Percentiles rank a stretch among this genome's conserved stretches.
Conservation (phyloP, 2,329 filamentous ascomycete species). For the Tolypocladium capitatum region DNA sequence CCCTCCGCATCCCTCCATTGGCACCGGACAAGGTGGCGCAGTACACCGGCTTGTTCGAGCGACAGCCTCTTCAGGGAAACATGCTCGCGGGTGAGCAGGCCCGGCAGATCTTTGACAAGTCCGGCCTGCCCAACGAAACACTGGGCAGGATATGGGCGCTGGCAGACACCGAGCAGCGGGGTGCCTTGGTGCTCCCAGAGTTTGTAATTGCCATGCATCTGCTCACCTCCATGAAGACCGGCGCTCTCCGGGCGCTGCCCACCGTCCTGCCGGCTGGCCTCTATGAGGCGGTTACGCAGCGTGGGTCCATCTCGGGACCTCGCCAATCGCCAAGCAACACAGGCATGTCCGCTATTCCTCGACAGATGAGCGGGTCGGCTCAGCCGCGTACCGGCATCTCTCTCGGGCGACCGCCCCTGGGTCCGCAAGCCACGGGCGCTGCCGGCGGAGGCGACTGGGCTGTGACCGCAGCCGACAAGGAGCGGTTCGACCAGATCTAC, state of each 20-base stretch:
- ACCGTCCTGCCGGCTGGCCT: slow-evolving; percentile 69
- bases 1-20: slow-evolving; percentile 78
- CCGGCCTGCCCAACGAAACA: slow-evolving; percentile 75
- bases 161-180: slow-evolving; percentile 85
- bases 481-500: slow-evolving; percentile 78
- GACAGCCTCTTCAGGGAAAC: slow-evolving; percentile 61
- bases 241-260: slow-evolving; percentile 66
- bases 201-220: slow-evolving; percentile 99
- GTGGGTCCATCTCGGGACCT: slow-evolving; percentile 28
- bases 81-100: slow-evolving; percentile 74
- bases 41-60: slow-evolving; percentile 82
- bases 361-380: slow-evolving; percentile 64
- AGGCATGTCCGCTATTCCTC: slow-evolving; percentile 56
- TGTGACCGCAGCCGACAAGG: slow-evolving; percentile 71
- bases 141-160: slow-evolving; percentile 94
- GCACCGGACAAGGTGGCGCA: slow-evolving; percentile 80
- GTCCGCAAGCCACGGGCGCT: slow-evolving; percentile 26
- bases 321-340: slow-evolving; percentile 38
- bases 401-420: slow-evolving; percentile 36
- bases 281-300: slow-evolving; percentile 77
- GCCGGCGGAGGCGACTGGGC: slow-evolving; percentile 52
- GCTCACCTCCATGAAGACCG: slow-evolving; percentile 79
- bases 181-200: slow-evolving; percentile 72
- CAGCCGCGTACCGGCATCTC: slow-evolving; percentile 50
- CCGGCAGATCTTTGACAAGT: slow-evolving; percentile 90